Percentiles rank a stretch among this genome's conserved stretches.
Evolutionary conservation across 192 early-diverging fungal species (phyloP).

Genomic region (Radiomyces spectabilis): DNA sequence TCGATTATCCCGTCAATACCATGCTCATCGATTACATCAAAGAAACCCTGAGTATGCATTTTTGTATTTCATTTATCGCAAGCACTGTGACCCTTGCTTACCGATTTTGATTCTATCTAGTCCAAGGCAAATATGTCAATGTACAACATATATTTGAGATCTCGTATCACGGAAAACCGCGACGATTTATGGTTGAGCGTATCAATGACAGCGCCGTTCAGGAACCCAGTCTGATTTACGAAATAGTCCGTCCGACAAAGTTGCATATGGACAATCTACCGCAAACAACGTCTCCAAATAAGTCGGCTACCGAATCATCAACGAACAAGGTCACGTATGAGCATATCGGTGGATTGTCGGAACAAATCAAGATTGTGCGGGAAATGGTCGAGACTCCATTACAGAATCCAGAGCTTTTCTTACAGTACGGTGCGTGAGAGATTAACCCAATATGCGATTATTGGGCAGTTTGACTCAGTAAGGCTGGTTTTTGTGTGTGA

Average conservation of each 20-base stretch:
- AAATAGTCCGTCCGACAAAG: no score
- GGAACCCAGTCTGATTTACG: no score
- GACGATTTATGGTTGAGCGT: slow-evolving; percentile 31
- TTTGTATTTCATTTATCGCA: not conserved
- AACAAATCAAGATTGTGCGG: slow-evolving; percentile 66
- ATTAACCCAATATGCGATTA: not conserved
- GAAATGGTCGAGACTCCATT: slow-evolving; percentile 82
- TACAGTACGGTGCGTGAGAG: slow-evolving; percentile 50
- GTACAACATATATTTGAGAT: slow-evolving; percentile 47
- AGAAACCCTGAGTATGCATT: slow-evolving; percentile 50
- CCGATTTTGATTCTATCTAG: slow-evolving; percentile 18
- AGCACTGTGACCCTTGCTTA: not conserved
- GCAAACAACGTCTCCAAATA: no score
- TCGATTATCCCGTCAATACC: slow-evolving; percentile 35
- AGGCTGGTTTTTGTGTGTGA: not conserved
- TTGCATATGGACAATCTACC: no score
- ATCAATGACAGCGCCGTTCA: not conserved
- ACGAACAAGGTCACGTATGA: slow-evolving; percentile 43
- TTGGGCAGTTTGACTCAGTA: not conserved
- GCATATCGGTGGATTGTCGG: slow-evolving; percentile 74
- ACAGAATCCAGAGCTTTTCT: slow-evolving; percentile 62
- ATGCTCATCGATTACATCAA: slow-evolving; percentile 47
- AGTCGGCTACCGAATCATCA: no score
- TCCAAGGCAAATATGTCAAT: slow-evolving; percentile 50
- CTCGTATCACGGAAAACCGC: slow-evolving; percentile 42